These are phyloP conservation scores for Berkeleyomyces basicola DNA, from an alignment of 2,329 filamentous ascomycete genomes.

Conservation along the genomic window DNA sequence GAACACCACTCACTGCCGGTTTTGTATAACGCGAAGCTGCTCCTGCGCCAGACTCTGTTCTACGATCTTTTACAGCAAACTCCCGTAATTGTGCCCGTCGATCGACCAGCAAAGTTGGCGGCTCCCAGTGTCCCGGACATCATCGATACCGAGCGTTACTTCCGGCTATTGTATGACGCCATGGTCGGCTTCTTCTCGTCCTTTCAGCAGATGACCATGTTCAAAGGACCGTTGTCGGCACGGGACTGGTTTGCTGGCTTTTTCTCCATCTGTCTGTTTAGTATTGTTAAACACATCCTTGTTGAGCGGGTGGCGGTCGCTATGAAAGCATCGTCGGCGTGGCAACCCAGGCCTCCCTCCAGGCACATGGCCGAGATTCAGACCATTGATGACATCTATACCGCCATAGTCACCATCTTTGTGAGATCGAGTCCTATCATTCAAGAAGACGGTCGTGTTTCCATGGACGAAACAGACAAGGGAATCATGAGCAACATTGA, in stretches of 20 bases:
- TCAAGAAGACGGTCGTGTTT: conserved; percentile 27
- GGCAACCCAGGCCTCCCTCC: conserved; percentile 7
- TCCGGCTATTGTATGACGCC: conserved; percentile 32
- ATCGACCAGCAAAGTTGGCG: conserved; percentile 17
- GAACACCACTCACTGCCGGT: conserved; percentile 34
- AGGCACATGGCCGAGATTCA: conserved; percentile 15
- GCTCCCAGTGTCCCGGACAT: conserved; percentile 23
- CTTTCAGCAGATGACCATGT: conserved; percentile 30
- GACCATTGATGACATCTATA: conserved; percentile 32
- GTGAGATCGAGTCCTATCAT: conserved; percentile 27
- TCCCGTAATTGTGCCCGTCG: conserved; percentile 25
- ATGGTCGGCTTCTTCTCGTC: conserved; percentile 35
- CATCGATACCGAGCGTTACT: conserved; percentile 31
- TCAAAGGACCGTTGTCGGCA: conserved; percentile 23
- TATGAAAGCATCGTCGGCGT: conserved; percentile 10
- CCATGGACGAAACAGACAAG: conserved; percentile 29
- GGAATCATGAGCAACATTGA: conserved; percentile 27
- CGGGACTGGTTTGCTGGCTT: conserved; percentile 36
- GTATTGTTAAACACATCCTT: conserved; percentile 35
- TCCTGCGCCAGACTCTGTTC: conserved; percentile 37
- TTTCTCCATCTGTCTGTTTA: conserved; percentile 42
- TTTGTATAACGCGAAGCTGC: conserved; percentile 36
- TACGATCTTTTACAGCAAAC: conserved; percentile 35
- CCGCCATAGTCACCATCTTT: conserved; percentile 34
- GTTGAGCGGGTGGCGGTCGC: conserved; percentile 25